A percentile compares a stretch with the other conserved stretches of the same genome.
These are phyloP conservation scores for Pythium rhizo-oryzae DNA, from an alignment of 352 stramenopile species.

Conservation along the genomic window DNA sequence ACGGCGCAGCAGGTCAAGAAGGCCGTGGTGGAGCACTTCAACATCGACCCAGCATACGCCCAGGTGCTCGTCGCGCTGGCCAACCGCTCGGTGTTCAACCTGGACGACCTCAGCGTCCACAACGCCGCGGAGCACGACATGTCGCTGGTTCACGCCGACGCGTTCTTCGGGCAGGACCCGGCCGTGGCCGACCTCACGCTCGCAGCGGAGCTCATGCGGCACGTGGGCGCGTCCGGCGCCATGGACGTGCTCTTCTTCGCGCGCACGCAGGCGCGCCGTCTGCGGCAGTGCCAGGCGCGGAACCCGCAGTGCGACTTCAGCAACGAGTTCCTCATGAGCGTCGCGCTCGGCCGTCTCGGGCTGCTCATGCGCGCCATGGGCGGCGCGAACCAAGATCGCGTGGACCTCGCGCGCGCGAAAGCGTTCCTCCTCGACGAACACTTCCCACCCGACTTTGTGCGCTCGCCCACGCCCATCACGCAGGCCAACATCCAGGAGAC, in stretches of 20 bases:
- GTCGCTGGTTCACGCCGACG: conserved; percentile 47
- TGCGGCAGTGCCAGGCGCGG: conserved; percentile 7
- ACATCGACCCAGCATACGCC: conserved; percentile 28
- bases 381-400: conserved; percentile 10
- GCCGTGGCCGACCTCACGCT: conserved; percentile 33
- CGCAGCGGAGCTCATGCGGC: conserved; percentile 33
- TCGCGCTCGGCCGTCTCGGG: conserved; percentile 6
- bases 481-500: conserved; percentile 24
- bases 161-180: conserved; percentile 42
- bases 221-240: conserved; percentile 3
- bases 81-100: conserved; percentile 23
- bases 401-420: conserved; percentile 22
- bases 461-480: conserved; percentile 21
- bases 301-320: conserved; percentile 28
- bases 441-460: conserved; percentile 28
- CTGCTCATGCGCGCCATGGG: conserved; percentile 17
- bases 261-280: conserved; percentile 8
- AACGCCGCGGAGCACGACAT: conserved; percentile 48
- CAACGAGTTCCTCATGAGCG: conserved; percentile 19
- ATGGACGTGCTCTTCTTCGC: conserved; percentile 22
- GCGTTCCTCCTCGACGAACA: conserved; percentile 43
- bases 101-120: conserved; percentile 41
- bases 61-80: conserved; percentile 2
- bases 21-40: conserved; percentile 41
- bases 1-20: conserved; percentile 24